Evolutionary conservation across 1,139 yeast genomes (phyloP).

Genomic region (Candida sojae): DNA sequence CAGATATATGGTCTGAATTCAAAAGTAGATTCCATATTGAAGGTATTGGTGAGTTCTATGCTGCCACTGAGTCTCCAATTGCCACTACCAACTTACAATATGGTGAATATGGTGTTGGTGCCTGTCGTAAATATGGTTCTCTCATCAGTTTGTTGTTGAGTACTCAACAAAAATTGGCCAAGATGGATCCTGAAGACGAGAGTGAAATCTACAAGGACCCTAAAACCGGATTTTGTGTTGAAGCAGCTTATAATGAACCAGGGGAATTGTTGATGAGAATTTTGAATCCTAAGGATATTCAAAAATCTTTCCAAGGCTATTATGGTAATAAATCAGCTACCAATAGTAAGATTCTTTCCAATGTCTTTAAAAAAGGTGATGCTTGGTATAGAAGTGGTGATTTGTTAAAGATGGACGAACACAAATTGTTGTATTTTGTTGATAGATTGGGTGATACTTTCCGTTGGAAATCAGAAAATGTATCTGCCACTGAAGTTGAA

Average conservation of each 20-base stretch:
- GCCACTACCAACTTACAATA: conserved; percentile 83
- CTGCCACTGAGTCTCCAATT: conserved; percentile 91
- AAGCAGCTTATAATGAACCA: conserved; percentile 56
- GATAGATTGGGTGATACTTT: conserved; percentile 96
- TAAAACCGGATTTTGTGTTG: conserved; percentile 56
- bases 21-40: conserved; percentile 74
- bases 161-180: conserved; percentile 62
- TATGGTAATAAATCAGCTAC: conserved; percentile 81
- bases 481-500: conserved; percentile 92
- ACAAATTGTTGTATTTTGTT: conserved; percentile 78
- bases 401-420: conserved; percentile 65
- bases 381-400: conserved; percentile 94
- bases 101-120: conserved; percentile 85
- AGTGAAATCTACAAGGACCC: conserved; percentile 71
- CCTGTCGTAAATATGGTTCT: conserved; percentile 82
- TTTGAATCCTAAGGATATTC: conserved; percentile 60
- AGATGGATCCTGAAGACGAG: conserved; percentile 83
- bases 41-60: conserved; percentile 88
- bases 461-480: conserved; percentile 97
- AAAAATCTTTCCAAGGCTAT: conserved; percentile 87
- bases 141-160: conserved; percentile 56
- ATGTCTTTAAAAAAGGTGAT: conserved; percentile 84
- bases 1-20: conserved; percentile 88
- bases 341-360: conserved; percentile 65
- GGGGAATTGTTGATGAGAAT: conserved; percentile 87